Conservation (phyloP, 495 filamentous ascomycete species). For the Mytilinidion resinicola region DNA sequence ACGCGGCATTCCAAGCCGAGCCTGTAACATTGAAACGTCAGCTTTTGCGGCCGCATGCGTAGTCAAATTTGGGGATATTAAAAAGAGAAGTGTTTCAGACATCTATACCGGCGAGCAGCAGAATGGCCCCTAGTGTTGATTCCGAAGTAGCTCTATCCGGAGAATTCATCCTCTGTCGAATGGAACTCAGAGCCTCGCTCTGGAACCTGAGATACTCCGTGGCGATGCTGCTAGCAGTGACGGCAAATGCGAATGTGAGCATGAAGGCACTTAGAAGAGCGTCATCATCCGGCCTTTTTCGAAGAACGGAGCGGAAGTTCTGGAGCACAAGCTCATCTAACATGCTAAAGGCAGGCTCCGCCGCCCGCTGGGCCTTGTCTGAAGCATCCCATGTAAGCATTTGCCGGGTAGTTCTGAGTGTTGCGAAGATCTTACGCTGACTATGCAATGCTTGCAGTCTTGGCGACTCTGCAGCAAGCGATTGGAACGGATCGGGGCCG, state of each 20-base stretch:
- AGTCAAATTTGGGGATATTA: background rate
- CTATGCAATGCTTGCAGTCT: slow-evolving; percentile 30
- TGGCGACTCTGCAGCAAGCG: slow-evolving; percentile 32
- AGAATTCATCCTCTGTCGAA: slow-evolving; percentile 34
- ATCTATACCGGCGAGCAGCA: slow-evolving; percentile 37
- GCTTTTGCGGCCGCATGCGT: background rate
- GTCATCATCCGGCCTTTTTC: slow-evolving; percentile 29
- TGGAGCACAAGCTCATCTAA: slow-evolving; percentile 36
- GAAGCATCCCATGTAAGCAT: slow-evolving; percentile 16
- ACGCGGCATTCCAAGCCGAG: slow-evolving; percentile 29
- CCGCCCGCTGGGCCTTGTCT: slow-evolving; percentile 8
- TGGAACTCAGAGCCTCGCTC: slow-evolving; percentile 29
- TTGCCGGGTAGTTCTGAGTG: background rate
- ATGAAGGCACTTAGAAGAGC: slow-evolving; percentile 39
- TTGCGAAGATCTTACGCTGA: slow-evolving; percentile 29
- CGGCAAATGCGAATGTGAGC: slow-evolving; percentile 33
- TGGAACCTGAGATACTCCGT: slow-evolving; percentile 35
- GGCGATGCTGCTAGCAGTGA: slow-evolving; percentile 23
- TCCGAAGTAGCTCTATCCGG: slow-evolving; percentile 28
- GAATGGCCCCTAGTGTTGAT: slow-evolving; percentile 39
- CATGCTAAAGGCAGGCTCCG: slow-evolving; percentile 37
- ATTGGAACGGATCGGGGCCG: slow-evolving; percentile 30
- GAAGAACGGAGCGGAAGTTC: slow-evolving; percentile 35
- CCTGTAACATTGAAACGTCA: slow-evolving; percentile 15
- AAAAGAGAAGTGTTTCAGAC: slow-evolving; percentile 21